Conservation (phyloP, 1,139 yeast species). For the Pneumocystis oryctolagi region DNA sequence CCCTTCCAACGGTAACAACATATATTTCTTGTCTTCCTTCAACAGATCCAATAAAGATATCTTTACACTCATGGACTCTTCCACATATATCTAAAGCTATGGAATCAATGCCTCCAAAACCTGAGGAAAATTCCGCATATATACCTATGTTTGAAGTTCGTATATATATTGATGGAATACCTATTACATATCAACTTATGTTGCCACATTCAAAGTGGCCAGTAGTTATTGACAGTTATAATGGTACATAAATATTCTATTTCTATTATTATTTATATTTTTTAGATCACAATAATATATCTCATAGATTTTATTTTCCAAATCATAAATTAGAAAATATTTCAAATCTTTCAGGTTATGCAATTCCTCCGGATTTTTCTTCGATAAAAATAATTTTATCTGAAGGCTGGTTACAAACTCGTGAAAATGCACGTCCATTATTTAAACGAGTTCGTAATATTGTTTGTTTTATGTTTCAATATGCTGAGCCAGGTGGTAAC, state of each 20-base stretch:
- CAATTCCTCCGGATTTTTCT: neutral
- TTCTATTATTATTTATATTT: neutral
- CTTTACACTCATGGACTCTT: neutral
- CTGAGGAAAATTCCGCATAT: neutral
- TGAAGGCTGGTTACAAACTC: neutral
- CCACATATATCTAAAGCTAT: neutral
- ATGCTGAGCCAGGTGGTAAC: neutral
- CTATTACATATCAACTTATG: neutral
- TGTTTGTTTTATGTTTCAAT: neutral
- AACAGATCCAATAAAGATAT: neutral
- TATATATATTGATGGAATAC: neutral
- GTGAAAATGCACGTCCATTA: neutral
- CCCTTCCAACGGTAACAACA: neutral
- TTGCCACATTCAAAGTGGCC: neutral
- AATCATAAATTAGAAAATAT: neutral
- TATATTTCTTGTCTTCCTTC: neutral
- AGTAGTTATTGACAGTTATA: neutral
- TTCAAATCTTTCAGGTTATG: neutral
- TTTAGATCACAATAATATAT: neutral
- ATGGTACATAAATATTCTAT: neutral
- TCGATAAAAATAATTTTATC: neutral
- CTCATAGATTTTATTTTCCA: neutral
- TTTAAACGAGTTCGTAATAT: neutral
- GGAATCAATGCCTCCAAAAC: neutral
- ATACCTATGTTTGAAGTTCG: neutral